phyloP scores from a whole-genome alignment of 768 basidiomycete genomes.

The Trametes sanguinea region DNA sequence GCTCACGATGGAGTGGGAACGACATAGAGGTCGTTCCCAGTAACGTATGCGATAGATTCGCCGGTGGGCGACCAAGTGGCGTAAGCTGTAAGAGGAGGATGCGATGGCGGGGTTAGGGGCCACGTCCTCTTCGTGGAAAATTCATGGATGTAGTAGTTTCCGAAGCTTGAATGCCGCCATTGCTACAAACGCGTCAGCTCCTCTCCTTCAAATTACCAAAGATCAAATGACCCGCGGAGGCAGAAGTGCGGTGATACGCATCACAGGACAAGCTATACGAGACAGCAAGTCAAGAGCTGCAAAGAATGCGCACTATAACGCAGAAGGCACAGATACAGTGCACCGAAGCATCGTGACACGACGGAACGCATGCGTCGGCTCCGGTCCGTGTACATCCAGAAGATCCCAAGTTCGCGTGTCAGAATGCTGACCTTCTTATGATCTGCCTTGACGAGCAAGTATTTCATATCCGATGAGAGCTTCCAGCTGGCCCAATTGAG shows the following conservation, averaged over 20 bases:
- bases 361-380: no score
- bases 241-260: no score
- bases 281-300: no score
- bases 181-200: slow-evolving; percentile 50
- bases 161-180: slow-evolving; percentile 91
- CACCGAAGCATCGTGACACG: no score
- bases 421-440: slow-evolving; percentile 58
- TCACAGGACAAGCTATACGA: no score
- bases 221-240: not conserved
- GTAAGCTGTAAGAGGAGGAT: slow-evolving; percentile 74
- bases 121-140: slow-evolving; percentile 67
- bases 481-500: slow-evolving; percentile 67
- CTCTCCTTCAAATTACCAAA: not conserved
- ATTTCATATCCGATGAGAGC: slow-evolving; percentile 89
- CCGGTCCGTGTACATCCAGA: no score
- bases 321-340: no score
- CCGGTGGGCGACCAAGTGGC: slow-evolving; percentile 88
- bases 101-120: slow-evolving; percentile 66
- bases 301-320: no score
- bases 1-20: slow-evolving; percentile 65
- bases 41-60: slow-evolving; percentile 85
- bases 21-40: slow-evolving; percentile 87
- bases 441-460: slow-evolving; percentile 80
- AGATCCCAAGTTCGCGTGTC: not conserved
- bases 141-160: slow-evolving; percentile 92